phyloP scores from a whole-genome alignment of 768 basidiomycete species.

The Phanerodontia chrysosporium region DNA sequence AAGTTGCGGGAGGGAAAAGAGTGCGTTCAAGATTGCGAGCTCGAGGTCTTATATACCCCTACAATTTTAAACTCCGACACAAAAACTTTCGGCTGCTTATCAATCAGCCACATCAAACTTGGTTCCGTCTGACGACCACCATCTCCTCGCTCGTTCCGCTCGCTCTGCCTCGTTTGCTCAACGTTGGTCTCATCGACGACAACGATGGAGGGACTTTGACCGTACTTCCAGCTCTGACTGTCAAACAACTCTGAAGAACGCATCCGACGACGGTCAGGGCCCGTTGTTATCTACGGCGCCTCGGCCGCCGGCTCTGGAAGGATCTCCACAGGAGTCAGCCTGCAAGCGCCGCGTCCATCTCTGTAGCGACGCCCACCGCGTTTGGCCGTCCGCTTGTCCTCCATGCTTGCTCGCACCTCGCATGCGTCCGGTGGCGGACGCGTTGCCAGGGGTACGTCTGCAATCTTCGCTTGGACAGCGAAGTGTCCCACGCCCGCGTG shows the following conservation, averaged over 20 bases:
- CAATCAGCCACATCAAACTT: conserved; percentile 14
- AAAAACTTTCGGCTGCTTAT: conserved; percentile 11
- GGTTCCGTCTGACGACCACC: conserved; percentile 12
- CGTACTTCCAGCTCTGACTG: too few relatives aligned
- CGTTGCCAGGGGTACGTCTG: not conserved
- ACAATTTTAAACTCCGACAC: conserved; percentile 14
- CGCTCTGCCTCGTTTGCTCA: not conserved
- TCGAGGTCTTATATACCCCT: conserved; percentile 9
- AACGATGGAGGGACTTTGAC: not conserved
- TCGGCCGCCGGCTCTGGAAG: conserved; percentile 1
- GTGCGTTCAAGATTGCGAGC: not conserved
- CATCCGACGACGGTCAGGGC: not conserved
- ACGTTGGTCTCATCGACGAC: not conserved
- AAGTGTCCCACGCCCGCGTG: not conserved
- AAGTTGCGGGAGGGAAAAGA: conserved; percentile 8
- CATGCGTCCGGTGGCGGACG: too few relatives aligned
- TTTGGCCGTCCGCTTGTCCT: conserved; percentile 1
- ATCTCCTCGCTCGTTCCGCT: not conserved
- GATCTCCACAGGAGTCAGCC: conserved; percentile 4
- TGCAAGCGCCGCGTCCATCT: not conserved
- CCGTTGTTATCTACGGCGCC: conserved; percentile 1
- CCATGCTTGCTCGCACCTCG: not conserved
- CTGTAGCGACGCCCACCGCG: not conserved
- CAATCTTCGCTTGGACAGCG: not conserved
- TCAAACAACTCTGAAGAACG: not conserved